Evolutionary conservation across 2,329 filamentous ascomycete species (phyloP).

Genomic region (Microsporum canis): DNA sequence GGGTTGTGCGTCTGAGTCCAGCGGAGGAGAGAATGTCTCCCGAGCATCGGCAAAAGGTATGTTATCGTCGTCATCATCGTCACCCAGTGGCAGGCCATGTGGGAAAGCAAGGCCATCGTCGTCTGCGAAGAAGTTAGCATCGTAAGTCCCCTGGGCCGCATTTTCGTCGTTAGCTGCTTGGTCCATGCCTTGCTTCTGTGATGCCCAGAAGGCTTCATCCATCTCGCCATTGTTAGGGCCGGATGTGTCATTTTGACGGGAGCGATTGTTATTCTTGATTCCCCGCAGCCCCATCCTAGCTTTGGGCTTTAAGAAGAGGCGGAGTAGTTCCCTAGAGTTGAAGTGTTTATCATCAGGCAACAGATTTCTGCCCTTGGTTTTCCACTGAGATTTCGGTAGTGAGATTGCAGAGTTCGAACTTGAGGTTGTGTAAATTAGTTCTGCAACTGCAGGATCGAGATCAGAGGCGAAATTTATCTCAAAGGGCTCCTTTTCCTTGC

Average conservation of each 20-base stretch:
- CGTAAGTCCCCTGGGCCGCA: conserved; percentile 64
- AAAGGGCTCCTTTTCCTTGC: conserved; percentile 94
- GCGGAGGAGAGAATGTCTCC: conserved; percentile 37
- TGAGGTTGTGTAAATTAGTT: conserved; percentile 70
- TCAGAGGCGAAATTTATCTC: conserved; percentile 80
- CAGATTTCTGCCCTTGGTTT: conserved; percentile 81
- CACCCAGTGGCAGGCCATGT: conserved; percentile 34
- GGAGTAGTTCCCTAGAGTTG: conserved; percentile 80
- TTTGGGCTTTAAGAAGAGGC: conserved; percentile 88
- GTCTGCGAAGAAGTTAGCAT: conserved; percentile 87
- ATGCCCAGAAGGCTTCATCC: conserved; percentile 93
- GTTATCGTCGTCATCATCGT: conserved; percentile 39
- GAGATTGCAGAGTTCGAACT: conserved; percentile 70
- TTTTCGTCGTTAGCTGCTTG: conserved; percentile 41
- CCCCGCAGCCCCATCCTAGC: conserved; percentile 62
- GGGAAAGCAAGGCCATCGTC: conserved; percentile 47
- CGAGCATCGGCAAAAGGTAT: conserved; percentile 39
- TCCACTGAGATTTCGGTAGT: conserved; percentile 89
- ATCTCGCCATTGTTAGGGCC: conserved; percentile 61
- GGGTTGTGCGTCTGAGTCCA: conserved; percentile 23
- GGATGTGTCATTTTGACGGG: conserved; percentile 39
- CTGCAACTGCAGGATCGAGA: conserved; percentile 58
- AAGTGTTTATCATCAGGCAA: conserved; percentile 98
- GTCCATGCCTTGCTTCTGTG: conserved; percentile 45
- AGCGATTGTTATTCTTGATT: conserved; percentile 28